Evolutionary conservation across 331 rosid species (phyloP).

Genomic region (Malus hybrid): DNA sequence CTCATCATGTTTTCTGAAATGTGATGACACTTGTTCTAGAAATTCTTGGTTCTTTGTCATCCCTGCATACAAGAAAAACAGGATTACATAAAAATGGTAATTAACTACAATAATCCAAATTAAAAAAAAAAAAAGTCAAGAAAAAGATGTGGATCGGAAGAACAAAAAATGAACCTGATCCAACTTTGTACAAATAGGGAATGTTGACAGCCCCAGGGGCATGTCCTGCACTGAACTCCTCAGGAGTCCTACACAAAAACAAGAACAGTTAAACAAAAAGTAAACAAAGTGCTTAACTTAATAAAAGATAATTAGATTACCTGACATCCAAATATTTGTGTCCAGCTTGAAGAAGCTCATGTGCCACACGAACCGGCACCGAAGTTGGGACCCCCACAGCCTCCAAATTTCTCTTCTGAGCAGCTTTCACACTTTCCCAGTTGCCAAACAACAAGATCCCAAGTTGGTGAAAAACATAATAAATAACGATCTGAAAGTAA

Average conservation of each 20-base stretch:
- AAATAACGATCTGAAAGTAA: too few relatives aligned
- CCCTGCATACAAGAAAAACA: slow-evolving; percentile 27
- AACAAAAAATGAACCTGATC: slow-evolving; percentile 45
- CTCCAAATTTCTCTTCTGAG: slow-evolving; percentile 38
- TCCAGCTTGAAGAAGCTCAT: slow-evolving; percentile 90
- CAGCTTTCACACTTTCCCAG: slow-evolving; percentile 34
- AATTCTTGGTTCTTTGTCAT: slow-evolving; percentile 64
- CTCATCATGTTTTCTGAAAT: slow-evolving; percentile 64
- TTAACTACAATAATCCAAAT: background rate
- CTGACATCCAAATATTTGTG: slow-evolving; percentile 86
- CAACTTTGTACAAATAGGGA: slow-evolving; percentile 65
- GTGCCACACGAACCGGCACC: slow-evolving; percentile 78
- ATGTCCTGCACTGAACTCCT: slow-evolving; percentile 74
- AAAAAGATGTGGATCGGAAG: background rate
- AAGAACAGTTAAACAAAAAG: background rate
- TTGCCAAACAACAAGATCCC: slow-evolving; percentile 4
- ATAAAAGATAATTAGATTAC: slow-evolving; percentile 7
- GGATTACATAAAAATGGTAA: background rate
- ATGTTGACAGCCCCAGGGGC: slow-evolving; percentile 63
- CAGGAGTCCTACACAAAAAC: slow-evolving; percentile 44
- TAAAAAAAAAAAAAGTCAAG: background rate
- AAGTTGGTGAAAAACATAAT: background rate
- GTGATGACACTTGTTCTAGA: slow-evolving; percentile 38
- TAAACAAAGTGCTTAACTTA: background rate
- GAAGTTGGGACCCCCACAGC: slow-evolving; percentile 55